Conservation (phyloP, 2,329 filamentous ascomycete genomes). For the Graphilbum ipis-grandicollis region DNA sequence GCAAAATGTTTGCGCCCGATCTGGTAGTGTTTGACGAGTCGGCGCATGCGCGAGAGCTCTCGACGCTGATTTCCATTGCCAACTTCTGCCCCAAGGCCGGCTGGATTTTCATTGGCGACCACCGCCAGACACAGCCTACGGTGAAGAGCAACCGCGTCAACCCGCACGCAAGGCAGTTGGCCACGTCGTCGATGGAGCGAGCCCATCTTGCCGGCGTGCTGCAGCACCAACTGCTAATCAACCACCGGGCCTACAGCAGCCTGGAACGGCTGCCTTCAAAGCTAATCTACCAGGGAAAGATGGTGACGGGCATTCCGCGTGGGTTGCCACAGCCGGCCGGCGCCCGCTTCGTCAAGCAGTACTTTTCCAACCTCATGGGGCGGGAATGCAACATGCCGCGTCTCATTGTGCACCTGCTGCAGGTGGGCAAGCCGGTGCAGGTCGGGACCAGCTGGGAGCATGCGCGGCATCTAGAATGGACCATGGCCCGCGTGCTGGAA, state of each 20-base stretch:
- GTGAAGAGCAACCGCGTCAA: slow-evolving; percentile 11
- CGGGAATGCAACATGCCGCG: slow-evolving; percentile 17
- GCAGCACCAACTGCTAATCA: slow-evolving; percentile 12
- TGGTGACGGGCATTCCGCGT: slow-evolving; percentile 16
- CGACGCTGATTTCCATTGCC: slow-evolving; percentile 25
- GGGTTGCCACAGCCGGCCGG: slow-evolving; percentile 6
- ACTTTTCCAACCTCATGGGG: slow-evolving; percentile 7
- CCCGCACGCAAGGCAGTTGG: slow-evolving; percentile 9
- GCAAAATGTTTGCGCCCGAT: slow-evolving; percentile 52
- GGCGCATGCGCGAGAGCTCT: slow-evolving; percentile 26
- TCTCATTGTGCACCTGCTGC: slow-evolving; percentile 14
- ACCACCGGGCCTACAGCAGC: slow-evolving; percentile 12
- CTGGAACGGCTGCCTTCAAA: slow-evolving; percentile 23
- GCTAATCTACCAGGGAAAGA: slow-evolving; percentile 22
- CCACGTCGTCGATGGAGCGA: slow-evolving; percentile 13
- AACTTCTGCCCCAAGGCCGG: slow-evolving; percentile 20
- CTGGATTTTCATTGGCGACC: slow-evolving; percentile 29
- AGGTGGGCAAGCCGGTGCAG: slow-evolving; percentile 7
- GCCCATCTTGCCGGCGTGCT: slow-evolving; percentile 10
- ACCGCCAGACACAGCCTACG: slow-evolving; percentile 26
- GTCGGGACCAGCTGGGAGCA: slow-evolving; percentile 23
- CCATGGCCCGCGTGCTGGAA: slow-evolving; percentile 15
- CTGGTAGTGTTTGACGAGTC: slow-evolving; percentile 72
- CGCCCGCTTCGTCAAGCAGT: slow-evolving; percentile 7
- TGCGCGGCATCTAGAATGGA: slow-evolving; percentile 18